These are phyloP conservation scores for Circinella umbellata DNA, from an alignment of 371 early-diverging fungal species.

Conservation along the genomic window DNA sequence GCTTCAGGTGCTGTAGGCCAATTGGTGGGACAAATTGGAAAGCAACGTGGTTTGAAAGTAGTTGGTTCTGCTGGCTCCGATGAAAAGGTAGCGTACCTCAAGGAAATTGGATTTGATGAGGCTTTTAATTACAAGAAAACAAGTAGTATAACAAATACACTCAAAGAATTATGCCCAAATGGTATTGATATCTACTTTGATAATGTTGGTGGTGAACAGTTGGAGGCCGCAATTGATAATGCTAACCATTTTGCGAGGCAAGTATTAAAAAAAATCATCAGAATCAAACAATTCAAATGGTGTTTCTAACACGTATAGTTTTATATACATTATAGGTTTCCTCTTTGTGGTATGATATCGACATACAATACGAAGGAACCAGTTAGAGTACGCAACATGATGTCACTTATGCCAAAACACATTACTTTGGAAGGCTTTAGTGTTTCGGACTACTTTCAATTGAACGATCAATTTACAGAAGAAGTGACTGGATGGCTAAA, in stretches of 20 bases:
- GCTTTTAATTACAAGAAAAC: conserved; percentile 87
- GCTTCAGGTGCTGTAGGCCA: conserved; percentile 66
- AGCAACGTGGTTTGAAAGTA: conserved; percentile 66
- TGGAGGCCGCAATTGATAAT: conserved; percentile 61
- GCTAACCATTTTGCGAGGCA: conserved; percentile 56
- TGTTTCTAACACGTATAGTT: too few species aligned
- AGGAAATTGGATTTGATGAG: conserved; percentile 66
- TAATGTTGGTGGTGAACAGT: conserved; percentile 54
- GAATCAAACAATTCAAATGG: background rate
- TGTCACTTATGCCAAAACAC: conserved; percentile 45
- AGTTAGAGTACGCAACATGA: conserved; percentile 38
- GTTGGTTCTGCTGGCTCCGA: conserved; percentile 80
- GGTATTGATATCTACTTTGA: conserved; percentile 58
- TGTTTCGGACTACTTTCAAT: conserved; percentile 37
- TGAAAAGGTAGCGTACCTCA: conserved; percentile 74
- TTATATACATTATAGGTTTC: conserved; percentile 36
- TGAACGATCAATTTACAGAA: conserved; percentile 49
- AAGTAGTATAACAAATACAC: conserved; percentile 40
- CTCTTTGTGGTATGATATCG: conserved; percentile 70
- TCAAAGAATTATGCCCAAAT: conserved; percentile 51
- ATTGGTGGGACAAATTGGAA: conserved; percentile 69
- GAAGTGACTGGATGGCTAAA: conserved; percentile 68
- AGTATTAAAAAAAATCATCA: background rate
- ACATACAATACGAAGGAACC: conserved; percentile 63
- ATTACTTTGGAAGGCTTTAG: conserved; percentile 69